Evolutionary conservation across 23 red algal genomes (phyloP).

Genomic region (Gracilaria caudata): DNA sequence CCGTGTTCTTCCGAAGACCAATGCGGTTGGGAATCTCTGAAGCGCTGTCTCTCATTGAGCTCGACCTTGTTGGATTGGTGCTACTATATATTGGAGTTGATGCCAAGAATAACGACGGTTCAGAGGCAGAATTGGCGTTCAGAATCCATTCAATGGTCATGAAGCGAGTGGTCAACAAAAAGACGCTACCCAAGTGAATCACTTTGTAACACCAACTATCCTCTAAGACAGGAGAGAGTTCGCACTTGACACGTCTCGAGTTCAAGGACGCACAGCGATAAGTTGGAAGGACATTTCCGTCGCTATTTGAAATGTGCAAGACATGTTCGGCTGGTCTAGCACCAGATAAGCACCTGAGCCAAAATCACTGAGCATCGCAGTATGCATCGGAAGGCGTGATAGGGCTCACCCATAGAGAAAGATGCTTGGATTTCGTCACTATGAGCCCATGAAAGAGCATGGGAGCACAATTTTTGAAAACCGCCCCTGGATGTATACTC

Average conservation of each 20-base stretch:
- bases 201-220: not conserved
- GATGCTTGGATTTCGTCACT: too few relatives aligned
- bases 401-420: too few relatives aligned
- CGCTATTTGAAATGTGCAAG: not conserved
- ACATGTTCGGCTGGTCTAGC: not conserved
- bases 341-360: too few relatives aligned
- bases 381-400: too few relatives aligned
- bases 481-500: too few relatives aligned
- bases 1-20: not conserved
- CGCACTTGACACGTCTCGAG: not conserved
- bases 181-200: not conserved
- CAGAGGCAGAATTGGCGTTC: constrained; percentile 28
- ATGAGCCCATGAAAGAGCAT: too few relatives aligned
- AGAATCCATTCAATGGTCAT: constrained; percentile 39
- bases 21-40: constrained; percentile 23
- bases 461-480: too few relatives aligned
- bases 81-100: constrained; percentile 17
- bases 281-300: not conserved
- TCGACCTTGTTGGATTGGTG: constrained; percentile 23
- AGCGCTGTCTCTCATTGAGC: constrained; percentile 16
- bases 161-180: constrained; percentile 6
- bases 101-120: constrained; percentile 30
- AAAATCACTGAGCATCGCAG: not conserved
- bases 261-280: not conserved
- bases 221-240: not conserved